These are phyloP conservation scores for Cladosporium velox DNA, from an alignment of 2,329 filamentous ascomycete species.

Conservation along the genomic window DNA sequence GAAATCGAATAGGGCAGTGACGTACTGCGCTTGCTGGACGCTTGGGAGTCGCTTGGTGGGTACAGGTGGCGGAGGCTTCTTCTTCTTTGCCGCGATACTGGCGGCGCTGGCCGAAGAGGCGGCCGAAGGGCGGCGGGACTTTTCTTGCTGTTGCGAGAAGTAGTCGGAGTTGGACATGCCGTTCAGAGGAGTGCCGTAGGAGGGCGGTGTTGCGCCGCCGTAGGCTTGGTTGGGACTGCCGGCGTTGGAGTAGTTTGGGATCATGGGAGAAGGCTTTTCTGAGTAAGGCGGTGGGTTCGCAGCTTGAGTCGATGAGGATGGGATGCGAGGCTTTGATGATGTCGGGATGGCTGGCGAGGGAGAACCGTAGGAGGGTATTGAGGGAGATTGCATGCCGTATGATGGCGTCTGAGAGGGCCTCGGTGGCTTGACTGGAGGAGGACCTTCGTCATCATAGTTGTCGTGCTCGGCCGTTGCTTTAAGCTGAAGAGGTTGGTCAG, in stretches of 20 bases:
- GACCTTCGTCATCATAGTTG: constrained; percentile 35
- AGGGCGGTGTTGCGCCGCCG: constrained; percentile 37
- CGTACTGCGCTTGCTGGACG: constrained; percentile 43
- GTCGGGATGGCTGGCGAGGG: constrained; percentile 20
- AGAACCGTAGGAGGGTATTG: neutral
- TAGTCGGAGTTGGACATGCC: constrained; percentile 35
- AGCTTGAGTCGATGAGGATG: constrained; percentile 22
- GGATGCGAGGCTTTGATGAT: constrained; percentile 32
- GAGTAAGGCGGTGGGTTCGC: constrained; percentile 22
- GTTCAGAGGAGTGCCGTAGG: constrained; percentile 33
- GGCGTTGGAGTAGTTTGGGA: constrained; percentile 25
- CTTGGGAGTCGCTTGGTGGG: constrained; percentile 60
- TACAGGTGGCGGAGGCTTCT: constrained; percentile 75
- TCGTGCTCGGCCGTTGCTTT: constrained; percentile 14
- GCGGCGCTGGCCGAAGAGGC: constrained; percentile 33
- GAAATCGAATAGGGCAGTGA: constrained; percentile 73
- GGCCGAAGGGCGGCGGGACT: constrained; percentile 34
- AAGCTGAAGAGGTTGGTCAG: constrained; percentile 2
- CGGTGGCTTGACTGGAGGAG: constrained; percentile 37
- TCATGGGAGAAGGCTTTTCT: constrained; percentile 21
- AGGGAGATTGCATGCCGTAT: constrained; percentile 23
- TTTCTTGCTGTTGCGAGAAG: constrained; percentile 30
- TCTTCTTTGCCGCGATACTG: constrained; percentile 60
- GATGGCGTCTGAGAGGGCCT: constrained; percentile 29
- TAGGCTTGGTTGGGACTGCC: constrained; percentile 22